Percentiles rank a stretch among this genome's conserved stretches.
phyloP scores from a whole-genome alignment of 768 basidiomycete genomes.

The Fomitopsis serialis region DNA sequence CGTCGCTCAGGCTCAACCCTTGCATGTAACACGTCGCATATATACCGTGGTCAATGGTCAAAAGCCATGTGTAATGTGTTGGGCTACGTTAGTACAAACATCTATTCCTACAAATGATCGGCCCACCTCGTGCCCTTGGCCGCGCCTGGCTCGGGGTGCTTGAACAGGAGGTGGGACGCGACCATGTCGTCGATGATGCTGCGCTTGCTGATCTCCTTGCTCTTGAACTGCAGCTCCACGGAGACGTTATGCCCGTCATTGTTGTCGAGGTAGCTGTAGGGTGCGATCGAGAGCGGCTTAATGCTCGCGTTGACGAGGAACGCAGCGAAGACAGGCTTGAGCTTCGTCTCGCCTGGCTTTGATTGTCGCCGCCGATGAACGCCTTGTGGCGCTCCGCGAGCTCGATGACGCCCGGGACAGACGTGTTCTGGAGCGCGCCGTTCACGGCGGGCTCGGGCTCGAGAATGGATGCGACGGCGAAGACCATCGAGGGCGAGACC shows the following conservation, averaged over 20 bases:
- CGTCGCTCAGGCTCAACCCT: too few relatives aligned
- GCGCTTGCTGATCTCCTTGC: constrained; percentile 98
- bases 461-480: constrained; percentile 92
- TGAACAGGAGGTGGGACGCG: constrained; percentile 85
- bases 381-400: constrained; percentile 85
- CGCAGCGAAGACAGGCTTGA: constrained; percentile 95
- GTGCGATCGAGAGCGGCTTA: constrained; percentile 94
- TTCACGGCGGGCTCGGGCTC: constrained; percentile 95
- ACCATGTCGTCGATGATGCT: constrained; percentile 99
- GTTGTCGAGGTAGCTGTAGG: constrained; percentile 98
- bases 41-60: too few relatives aligned
- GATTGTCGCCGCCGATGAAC: constrained; percentile 97
- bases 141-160: constrained; percentile 60
- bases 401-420: constrained; percentile 90
- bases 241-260: constrained; percentile 94
- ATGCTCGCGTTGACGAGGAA: constrained; percentile 99
- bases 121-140: constrained; percentile 41
- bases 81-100: too few relatives aligned
- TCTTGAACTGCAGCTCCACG: constrained; percentile 90
- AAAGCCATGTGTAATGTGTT: too few relatives aligned
- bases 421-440: constrained; percentile 98
- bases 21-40: too few relatives aligned
- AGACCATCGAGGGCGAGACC: constrained; percentile 94
- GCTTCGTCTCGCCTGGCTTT: constrained; percentile 96
- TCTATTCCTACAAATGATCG: too few relatives aligned